Evolutionary conservation across 192 early-diverging fungal genomes (phyloP).

Genomic region (Cladochytrium replicatum): DNA sequence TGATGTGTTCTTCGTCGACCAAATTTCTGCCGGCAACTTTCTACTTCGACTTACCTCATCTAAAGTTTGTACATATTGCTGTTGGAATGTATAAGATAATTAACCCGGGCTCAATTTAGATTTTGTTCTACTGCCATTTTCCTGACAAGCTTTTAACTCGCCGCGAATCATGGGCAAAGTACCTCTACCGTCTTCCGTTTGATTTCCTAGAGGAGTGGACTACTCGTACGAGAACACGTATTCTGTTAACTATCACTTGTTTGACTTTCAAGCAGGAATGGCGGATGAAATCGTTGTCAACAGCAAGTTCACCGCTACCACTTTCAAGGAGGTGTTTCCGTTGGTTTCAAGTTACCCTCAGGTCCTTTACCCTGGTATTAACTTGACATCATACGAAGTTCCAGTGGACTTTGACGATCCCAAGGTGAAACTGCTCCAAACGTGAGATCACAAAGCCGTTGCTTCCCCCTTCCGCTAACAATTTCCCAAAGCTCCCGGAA

Average conservation of each 20-base stretch:
- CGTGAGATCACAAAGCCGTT: slow-evolving; percentile 10
- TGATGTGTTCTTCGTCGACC: slow-evolving; percentile 81
- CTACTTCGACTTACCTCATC: slow-evolving; percentile 54
- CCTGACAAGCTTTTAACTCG: slow-evolving; percentile 76
- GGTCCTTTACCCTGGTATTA: slow-evolving; percentile 79
- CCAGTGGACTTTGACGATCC: slow-evolving; percentile 43
- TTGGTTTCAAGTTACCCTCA: slow-evolving; percentile 47
- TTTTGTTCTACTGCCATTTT: slow-evolving; percentile 95
- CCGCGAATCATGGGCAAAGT: slow-evolving; percentile 49
- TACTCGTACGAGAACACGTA: slow-evolving; percentile 42
- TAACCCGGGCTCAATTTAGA: slow-evolving; percentile 21
- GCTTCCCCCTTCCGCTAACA: slow-evolving; percentile 1
- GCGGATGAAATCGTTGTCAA: slow-evolving; percentile 90
- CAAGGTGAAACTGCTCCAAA: slow-evolving; percentile 37
- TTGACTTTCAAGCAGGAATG: slow-evolving; percentile 41
- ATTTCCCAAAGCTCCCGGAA: neutral
- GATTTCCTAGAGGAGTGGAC: slow-evolving; percentile 79
- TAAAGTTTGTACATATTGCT: slow-evolving; percentile 29
- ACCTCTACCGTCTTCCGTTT: slow-evolving; percentile 68
- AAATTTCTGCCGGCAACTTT: slow-evolving; percentile 78
- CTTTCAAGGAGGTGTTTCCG: slow-evolving; percentile 65
- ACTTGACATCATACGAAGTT: slow-evolving; percentile 59
- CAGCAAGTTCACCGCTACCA: slow-evolving; percentile 70
- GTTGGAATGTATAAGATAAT: neutral
- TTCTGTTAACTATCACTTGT: neutral